Base-by-base conservation (phyloP, 345 rosid genomes). In the Laguncularia racemosa region DNA sequence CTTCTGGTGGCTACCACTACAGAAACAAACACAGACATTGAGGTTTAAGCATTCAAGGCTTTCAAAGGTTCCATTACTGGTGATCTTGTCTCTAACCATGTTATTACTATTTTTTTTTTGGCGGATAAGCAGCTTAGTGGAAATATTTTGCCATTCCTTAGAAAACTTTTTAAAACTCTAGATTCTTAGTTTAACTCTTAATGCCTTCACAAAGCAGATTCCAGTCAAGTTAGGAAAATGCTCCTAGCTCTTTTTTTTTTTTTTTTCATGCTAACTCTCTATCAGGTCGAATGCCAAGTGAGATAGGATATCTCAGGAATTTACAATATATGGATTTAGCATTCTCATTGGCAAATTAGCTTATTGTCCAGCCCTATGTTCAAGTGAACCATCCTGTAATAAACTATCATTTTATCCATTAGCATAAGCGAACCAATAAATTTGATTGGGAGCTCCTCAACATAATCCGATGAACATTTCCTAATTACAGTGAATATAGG, bases 101-200 rank as follows among this genome's bases (percentile, higher is more conserved):
- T 85, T 38, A 33, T 81, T 48, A 67, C 82, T 0, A 63, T 91
- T 67, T 53, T 78, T 57, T 67, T 91, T 44, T 46, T 59, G n/a
- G n/a, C n/a, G 20, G 89, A 81, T 45, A 79, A 61, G 80, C 91
- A 84, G 79, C 89, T 91, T 60, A 47, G 50, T 53, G 97, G 97
- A 47, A 52, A 53, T 66, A 64, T 91, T 44, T 78, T 95, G 56
- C 83, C 97, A 10, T 74, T 68, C 54, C 67, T 85, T 2, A 78
- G 86, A 33, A 88, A 88, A n/a, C 73, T 73, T 88, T 54, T 82
- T 95, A 14, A 58, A 71, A 53, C 89, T 88, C 68, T 95, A 85
- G 86, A 91, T 88, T 84, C 96, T 91, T 65, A 95, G 88, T 71
- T 74, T 88, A 57, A 68, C 84, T 71, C 73, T 70, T 14, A 88